These are phyloP conservation scores for Colletotrichum sp. DNA, from an alignment of 2,329 filamentous ascomycete species.

Conservation along the genomic window DNA sequence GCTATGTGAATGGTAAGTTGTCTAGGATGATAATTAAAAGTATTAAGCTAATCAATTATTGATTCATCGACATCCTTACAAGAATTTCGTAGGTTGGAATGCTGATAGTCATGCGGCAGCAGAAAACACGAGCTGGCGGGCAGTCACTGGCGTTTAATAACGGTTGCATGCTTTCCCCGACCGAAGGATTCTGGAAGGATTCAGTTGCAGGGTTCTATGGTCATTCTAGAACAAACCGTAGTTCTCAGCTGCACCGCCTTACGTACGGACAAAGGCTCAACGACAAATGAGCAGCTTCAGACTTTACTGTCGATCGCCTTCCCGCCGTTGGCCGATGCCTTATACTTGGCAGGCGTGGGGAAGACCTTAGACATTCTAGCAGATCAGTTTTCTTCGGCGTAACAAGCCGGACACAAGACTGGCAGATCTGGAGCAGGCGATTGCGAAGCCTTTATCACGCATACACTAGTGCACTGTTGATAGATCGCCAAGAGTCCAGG, in stretches of 20 bases:
- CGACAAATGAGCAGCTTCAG: not conserved
- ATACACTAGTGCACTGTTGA: not conserved
- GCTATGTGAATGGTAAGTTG: not conserved
- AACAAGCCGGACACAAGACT: not conserved
- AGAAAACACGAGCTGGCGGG: not conserved
- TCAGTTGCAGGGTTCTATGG: not conserved
- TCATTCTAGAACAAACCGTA: not conserved
- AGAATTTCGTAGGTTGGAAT: not conserved
- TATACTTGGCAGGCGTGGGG: not conserved
- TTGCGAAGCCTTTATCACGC: not conserved
- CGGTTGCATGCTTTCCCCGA: not conserved
- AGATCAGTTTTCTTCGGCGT: not conserved
- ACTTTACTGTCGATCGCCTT: not conserved
- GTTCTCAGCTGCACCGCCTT: not conserved
- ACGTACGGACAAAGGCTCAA: not conserved
- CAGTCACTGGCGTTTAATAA: not conserved
- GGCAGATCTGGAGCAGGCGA: not conserved
- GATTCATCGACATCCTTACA: not conserved
- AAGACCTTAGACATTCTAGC: not conserved
- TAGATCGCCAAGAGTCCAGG: not conserved
- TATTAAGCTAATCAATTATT: not conserved
- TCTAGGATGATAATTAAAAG: rapidly evolving
- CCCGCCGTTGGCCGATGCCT: not conserved
- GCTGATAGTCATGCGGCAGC: not conserved
- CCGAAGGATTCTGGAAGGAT: not conserved